Evolutionary conservation across 2,329 filamentous ascomycete genomes (phyloP), one percentile per base, ranked within the genome.

Genomic region (Aspergillus oerlinghausenensis): DNA sequence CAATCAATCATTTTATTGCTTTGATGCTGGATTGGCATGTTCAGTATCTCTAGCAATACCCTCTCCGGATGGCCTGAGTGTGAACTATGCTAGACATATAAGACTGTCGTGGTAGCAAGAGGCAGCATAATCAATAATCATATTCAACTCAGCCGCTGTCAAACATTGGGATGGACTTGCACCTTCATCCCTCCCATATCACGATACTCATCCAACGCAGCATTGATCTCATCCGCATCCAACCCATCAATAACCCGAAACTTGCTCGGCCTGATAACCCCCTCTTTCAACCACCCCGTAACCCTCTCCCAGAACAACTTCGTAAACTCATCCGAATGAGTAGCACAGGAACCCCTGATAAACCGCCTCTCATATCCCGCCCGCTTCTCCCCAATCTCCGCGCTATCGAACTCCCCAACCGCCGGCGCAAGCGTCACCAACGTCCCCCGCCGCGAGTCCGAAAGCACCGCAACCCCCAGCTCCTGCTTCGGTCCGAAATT

Each of bases 131-230:
- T 47, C n/a, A 47, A 47, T 47, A 47, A 26, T 26, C 43, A 9
- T 3, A 23, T 45, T 10, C 40, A 19, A 45, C 42, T 45, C n/a
- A 19, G 42, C 10, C 23, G 8, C 19, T 21, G 8, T 29, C 28
- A 14, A 19, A 10, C 26, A 35, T 35, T 50, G 6, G 57, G 45
- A 55, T 65, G 62, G 19, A 62, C 52, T 51, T 64, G 58, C 19
- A 59, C 56, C 51, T 67, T 82, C 28, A 40, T 25, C 11, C 49
- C 49, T 8, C 19, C 70, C n/a, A 70, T 71, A 63, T 76, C 70
- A 25, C 69, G 59, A 64, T 75, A 76, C 11, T 61, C 60, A 67
- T 77, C 73, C 52, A 77, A 55, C 8, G 70, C 67, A 50, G 66
- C 64, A 61, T 77, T 76, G 9, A 73, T 67, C 54, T 65, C 68